Base-by-base conservation (phyloP, 371 early-diverging fungal species). In the Syncephalis fuscata region DNA sequence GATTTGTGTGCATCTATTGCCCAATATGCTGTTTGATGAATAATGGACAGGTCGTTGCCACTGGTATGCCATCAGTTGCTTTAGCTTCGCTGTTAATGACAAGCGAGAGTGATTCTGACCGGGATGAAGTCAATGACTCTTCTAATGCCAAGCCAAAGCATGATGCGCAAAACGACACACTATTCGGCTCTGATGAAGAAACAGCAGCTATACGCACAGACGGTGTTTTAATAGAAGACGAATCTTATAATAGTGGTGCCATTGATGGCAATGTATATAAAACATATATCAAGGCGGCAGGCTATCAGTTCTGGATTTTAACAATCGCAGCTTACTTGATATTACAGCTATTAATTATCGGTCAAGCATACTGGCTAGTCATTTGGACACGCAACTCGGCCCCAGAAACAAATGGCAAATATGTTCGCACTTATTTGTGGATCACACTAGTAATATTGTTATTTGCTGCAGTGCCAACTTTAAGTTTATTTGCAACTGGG, bases 1-100 rank as follows among this genome's bases (percentile, higher is more conserved):
- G 63, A 71, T 2, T 71, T 88, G 46, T 82, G 88, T 46, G 58
- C 91, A 21, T 59, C 71, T 5, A 69, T 73, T 39, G 68, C 78
- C 42, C 67, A 71, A 49, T 70, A 70, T 26, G 57, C 88, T 9
- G 77, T 84, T 0, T 78, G 19, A 49, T 92, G 51, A 56, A 65
- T 11, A 60, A 69, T 22, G 89, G 88, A 10, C 53, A 57, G 17
- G 55, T 66, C 22, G 43, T 58, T 1, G 44, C 64, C 26, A 59
- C 55, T 17, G 75, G 74, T 40, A 39, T 73, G 7, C 51, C 56
- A 1, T 52, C 53, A 19, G 57, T 73, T 1, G 40, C 66, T 9
- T 63, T 66, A 17, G 67, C 32, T 11, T 32, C 32, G 11, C 11
- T 32, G 11, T 7, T 32, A 4, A 11, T 4, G 7, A 32, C 32